phyloP scores from a whole-genome alignment of 2,329 filamentous ascomycete species.

The Paecilomyces fulvus region DNA sequence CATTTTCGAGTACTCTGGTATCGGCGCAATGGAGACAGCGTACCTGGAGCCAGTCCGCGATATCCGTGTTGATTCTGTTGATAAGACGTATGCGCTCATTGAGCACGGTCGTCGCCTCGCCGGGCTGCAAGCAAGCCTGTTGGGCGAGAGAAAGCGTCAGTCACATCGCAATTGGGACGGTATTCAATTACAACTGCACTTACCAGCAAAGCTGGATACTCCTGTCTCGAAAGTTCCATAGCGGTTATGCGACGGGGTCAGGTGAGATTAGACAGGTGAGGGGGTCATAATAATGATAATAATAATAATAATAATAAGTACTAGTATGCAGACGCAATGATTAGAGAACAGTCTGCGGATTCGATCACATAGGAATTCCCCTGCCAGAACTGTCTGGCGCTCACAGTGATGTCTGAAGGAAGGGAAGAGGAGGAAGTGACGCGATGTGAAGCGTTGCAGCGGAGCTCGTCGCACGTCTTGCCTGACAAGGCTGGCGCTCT shows the following conservation, averaged over 20 bases:
- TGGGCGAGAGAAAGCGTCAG: conserved; percentile 8
- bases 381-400: background rate
- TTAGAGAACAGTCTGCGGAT: conserved; percentile 5
- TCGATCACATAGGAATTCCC: background rate
- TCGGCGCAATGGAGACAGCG: conserved; percentile 13
- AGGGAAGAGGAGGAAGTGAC: conserved; percentile 8
- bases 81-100: conserved; percentile 85
- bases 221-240: conserved; percentile 74
- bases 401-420: background rate
- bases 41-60: conserved; percentile 97
- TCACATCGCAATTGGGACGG: conserved; percentile 13
- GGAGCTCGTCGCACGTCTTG: conserved; percentile 5
- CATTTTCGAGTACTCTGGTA: background rate
- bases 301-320: conserved; percentile 32
- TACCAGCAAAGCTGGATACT: conserved; percentile 94
- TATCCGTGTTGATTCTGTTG: conserved; percentile 74
- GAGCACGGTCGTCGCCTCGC: conserved; percentile 71
- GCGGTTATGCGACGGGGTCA: conserved; percentile 17
- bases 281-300: conserved; percentile 26
- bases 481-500: conserved; percentile 17
- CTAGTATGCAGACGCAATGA: conserved; percentile 4
- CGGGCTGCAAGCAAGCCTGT: conserved; percentile 71
- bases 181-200: conserved; percentile 27
- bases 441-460: conserved; percentile 8
- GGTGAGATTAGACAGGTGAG: conserved; percentile 9